Conservation (phyloP, 306 rosid genomes). For the Vigna trinervia region DNA sequence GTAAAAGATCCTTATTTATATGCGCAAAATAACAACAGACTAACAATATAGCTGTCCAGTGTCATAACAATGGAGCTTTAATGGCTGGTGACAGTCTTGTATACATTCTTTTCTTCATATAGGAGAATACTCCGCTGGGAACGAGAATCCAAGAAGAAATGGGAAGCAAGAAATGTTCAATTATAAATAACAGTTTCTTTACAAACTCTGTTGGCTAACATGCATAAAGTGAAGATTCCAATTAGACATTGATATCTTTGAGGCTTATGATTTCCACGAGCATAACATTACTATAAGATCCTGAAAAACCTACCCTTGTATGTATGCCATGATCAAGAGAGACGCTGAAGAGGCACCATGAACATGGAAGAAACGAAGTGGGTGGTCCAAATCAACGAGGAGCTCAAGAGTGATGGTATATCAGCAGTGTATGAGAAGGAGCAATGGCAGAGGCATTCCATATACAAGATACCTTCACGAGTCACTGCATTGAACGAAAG, state of each 20-base stretch:
- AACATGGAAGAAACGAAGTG: constrained; percentile 42
- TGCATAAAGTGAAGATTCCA: constrained; percentile 18
- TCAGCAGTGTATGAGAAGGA: constrained; percentile 32
- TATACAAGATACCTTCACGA: constrained; percentile 52
- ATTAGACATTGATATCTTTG: not conserved
- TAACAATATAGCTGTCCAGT: too few species aligned
- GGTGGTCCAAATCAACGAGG: constrained; percentile 45
- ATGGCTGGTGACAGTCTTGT: not conserved
- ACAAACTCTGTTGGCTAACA: not conserved
- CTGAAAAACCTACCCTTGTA: not conserved
- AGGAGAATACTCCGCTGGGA: not conserved
- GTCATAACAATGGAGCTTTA: not conserved
- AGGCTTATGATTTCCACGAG: not conserved
- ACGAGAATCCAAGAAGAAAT: constrained; percentile 16
- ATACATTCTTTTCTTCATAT: constrained; percentile 43
- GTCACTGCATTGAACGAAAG: constrained; percentile 28
- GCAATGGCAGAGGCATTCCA: constrained; percentile 57
- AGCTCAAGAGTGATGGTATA: constrained; percentile 36
- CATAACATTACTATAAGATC: constrained; percentile 7
- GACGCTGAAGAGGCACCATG: not conserved
- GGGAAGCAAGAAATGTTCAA: constrained; percentile 36
- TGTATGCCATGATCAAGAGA: constrained; percentile 1
- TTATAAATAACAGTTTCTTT: not conserved
- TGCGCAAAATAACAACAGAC: too few species aligned
- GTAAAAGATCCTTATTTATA: too few species aligned